A percentile compares a stretch with the other conserved stretches of the same genome.
Conservation (phyloP, 2,329 filamentous ascomycete species). For the Fusarium odoratissimum region DNA sequence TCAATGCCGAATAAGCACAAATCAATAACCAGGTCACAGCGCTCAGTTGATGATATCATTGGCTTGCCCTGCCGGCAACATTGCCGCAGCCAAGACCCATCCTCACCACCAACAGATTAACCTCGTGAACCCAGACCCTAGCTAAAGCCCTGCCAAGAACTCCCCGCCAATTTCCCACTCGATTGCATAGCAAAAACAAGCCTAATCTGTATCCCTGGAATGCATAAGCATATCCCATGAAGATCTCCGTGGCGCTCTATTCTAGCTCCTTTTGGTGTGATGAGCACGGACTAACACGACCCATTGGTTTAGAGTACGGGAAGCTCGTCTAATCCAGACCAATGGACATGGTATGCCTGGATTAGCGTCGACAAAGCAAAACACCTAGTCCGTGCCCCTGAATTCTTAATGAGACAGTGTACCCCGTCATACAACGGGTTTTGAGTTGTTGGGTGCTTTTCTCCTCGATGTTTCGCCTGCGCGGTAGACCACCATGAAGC, state of each 20-base stretch:
- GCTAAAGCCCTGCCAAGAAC: background rate
- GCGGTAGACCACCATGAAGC: background rate
- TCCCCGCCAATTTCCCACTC: background rate
- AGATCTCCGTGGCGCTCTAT: background rate
- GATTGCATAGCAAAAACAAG: background rate
- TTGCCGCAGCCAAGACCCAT: background rate
- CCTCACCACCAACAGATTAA: background rate
- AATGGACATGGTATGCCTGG: background rate
- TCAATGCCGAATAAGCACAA: too few relatives aligned
- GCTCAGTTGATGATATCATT: too few relatives aligned
- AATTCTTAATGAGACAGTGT: slow-evolving; percentile 1
- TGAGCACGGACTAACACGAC: background rate
- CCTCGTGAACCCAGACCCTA: background rate
- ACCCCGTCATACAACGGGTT: background rate
- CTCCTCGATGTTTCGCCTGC: background rate
- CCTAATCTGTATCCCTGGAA: background rate
- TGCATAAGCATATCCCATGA: background rate
- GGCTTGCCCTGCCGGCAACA: background rate
- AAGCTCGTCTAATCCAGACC: background rate
- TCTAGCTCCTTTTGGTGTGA: background rate
- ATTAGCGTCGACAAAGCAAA: background rate
- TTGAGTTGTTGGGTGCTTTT: too few relatives aligned
- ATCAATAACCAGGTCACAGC: too few relatives aligned
- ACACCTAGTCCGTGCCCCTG: background rate
- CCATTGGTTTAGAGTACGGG: background rate